Percentiles rank a stretch among this genome's conserved stretches.
Evolutionary conservation across 2,329 filamentous ascomycete species (phyloP).

Genomic region (Scedosporium minutisporum): DNA sequence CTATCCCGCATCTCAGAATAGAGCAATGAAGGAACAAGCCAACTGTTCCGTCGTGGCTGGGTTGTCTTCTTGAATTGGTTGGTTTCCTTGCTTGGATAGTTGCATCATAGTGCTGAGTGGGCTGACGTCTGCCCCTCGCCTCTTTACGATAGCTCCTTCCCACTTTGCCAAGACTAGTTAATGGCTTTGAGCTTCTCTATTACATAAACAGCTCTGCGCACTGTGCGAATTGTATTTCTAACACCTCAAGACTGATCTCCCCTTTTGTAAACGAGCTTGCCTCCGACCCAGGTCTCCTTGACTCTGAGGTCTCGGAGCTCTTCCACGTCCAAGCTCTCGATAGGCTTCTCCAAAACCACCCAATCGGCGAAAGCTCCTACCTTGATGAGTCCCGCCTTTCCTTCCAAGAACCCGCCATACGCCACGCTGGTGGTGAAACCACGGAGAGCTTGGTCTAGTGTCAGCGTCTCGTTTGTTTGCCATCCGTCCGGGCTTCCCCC

Average conservation of each 20-base stretch:
- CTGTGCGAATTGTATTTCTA: neutral
- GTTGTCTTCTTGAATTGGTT: neutral
- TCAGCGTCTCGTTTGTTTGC: constrained; percentile 50
- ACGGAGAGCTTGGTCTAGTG: constrained; percentile 46
- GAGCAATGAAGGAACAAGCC: neutral
- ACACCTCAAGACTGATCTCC: neutral
- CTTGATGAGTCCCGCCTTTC: constrained; percentile 47
- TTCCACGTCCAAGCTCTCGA: constrained; percentile 41
- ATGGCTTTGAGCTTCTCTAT: neutral
- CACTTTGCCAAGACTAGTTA: neutral
- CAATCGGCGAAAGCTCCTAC: constrained; percentile 58
- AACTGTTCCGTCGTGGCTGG: neutral
- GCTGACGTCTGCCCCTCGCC: constrained; percentile 1
- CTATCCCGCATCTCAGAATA: neutral
- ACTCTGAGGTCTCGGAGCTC: constrained; percentile 45
- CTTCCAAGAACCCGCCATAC: constrained; percentile 49
- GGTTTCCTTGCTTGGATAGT: neutral
- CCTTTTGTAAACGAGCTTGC: constrained; percentile 34
- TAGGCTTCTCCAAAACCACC: constrained; percentile 54
- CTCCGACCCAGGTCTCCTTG: constrained; percentile 60
- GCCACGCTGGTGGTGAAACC: constrained; percentile 54
- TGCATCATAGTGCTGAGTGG: constrained; percentile 2
- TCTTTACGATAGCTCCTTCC: neutral
- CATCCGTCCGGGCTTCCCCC: constrained; percentile 42
- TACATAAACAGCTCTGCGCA: neutral